Percentiles rank a stretch among this genome's conserved stretches.
Evolutionary conservation across 768 basidiomycete genomes (phyloP).

Genomic region (Amylocystis lapponica): DNA sequence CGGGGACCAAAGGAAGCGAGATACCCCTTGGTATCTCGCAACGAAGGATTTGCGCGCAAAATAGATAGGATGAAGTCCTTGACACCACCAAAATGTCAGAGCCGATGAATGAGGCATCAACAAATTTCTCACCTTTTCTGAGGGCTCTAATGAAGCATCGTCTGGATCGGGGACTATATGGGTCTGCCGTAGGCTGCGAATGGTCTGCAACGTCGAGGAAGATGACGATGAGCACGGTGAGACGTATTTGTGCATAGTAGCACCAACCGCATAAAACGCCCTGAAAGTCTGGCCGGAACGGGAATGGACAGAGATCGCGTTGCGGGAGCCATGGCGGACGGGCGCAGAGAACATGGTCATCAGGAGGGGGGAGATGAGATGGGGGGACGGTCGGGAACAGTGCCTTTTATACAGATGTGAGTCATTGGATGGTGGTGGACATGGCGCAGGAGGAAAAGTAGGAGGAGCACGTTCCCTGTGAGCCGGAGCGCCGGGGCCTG

Average conservation of each 20-base stretch:
- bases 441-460: not conserved
- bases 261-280: conserved; percentile 26
- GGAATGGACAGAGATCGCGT: conserved; percentile 10
- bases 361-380: not conserved
- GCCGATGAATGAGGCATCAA: not conserved
- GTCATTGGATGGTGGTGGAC: conserved; percentile 1
- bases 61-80: conserved; percentile 97
- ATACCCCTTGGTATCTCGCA: conserved; percentile 86
- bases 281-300: conserved; percentile 25
- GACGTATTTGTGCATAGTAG: too few species aligned
- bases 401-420: conserved; percentile 9
- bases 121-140: conserved; percentile 22
- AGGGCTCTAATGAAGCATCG: conserved; percentile 20
- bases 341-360: conserved; percentile 12
- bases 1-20: conserved; percentile 85
- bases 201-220: conserved; percentile 24
- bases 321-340: conserved; percentile 4
- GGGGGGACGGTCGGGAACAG: too few species aligned
- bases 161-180: conserved; percentile 8
- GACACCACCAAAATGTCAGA: not conserved
- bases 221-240: not conserved
- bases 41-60: conserved; percentile 85
- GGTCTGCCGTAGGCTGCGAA: conserved; percentile 18
- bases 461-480: too few species aligned
- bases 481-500: too few species aligned